Conservation (phyloP, 2,329 filamentous ascomycete genomes). For the Fusarium temperatum region DNA sequence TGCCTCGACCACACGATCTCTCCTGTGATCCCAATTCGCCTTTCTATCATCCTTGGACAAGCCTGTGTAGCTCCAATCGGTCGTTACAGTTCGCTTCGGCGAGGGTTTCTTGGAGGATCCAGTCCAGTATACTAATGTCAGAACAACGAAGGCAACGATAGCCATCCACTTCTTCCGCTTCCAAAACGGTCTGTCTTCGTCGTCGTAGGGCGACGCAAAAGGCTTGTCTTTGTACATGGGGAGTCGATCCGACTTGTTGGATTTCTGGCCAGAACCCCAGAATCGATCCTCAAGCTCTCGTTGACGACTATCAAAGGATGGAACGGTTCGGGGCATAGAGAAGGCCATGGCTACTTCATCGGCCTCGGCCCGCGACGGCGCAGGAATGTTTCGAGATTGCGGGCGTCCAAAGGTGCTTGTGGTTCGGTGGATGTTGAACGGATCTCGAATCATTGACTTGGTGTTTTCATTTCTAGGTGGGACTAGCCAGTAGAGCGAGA, state of each 20-base stretch:
- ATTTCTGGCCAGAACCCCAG: slow-evolving; percentile 63
- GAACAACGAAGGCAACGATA: slow-evolving; percentile 60
- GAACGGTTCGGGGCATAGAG: slow-evolving; percentile 73
- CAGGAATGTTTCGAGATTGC: slow-evolving; percentile 55
- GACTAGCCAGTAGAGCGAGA: slow-evolving; percentile 6
- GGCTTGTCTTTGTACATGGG: slow-evolving; percentile 99
- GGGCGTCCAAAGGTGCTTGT: slow-evolving; percentile 59
- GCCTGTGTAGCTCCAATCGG: slow-evolving; percentile 67
- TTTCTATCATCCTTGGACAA: slow-evolving; percentile 56
- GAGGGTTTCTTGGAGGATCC: slow-evolving; percentile 60
- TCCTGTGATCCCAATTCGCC: slow-evolving; percentile 79
- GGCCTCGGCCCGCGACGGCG: slow-evolving; percentile 59
- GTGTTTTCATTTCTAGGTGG: slow-evolving; percentile 43
- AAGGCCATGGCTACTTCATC: slow-evolving; percentile 70
- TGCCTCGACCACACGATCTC: slow-evolving; percentile 85
- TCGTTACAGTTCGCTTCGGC: slow-evolving; percentile 48
- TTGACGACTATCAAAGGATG: slow-evolving; percentile 72
- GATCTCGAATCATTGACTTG: slow-evolving; percentile 54
- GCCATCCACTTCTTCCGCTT: slow-evolving; percentile 69
- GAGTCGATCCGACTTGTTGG: slow-evolving; percentile 56
- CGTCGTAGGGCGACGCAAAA: slow-evolving; percentile 68
- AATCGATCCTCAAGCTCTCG: slow-evolving; percentile 71
- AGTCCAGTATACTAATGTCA: slow-evolving; percentile 75
- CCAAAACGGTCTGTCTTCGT: slow-evolving; percentile 66
- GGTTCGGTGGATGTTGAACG: slow-evolving; percentile 54